phyloP scores from a whole-genome alignment of 805 yeast species.

The Hanseniaspora nectarophila region DNA sequence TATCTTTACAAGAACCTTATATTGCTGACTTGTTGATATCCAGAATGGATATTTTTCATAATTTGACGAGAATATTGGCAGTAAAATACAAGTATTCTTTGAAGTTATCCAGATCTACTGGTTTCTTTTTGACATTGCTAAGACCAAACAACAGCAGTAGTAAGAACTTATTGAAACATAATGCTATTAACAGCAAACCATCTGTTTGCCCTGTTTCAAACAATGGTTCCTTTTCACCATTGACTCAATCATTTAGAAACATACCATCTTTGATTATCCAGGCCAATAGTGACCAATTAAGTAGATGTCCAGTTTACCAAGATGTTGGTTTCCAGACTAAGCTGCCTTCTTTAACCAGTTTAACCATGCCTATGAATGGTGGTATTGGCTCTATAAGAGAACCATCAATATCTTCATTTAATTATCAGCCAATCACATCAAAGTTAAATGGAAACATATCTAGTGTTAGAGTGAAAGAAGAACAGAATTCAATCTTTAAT shows the following conservation, averaged over 20 bases:
- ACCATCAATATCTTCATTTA: slow-evolving; percentile 1
- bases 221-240: slow-evolving; percentile 22
- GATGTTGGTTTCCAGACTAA: slow-evolving; percentile 27
- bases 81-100: slow-evolving; percentile 54
- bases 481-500: background rate
- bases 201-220: slow-evolving; percentile 16
- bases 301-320: slow-evolving; percentile 30
- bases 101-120: slow-evolving; percentile 50
- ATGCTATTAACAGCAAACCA: slow-evolving; percentile 7
- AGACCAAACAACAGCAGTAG: slow-evolving; percentile 25
- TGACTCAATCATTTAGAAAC: slow-evolving; percentile 25
- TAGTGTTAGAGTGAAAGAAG: slow-evolving; percentile 2
- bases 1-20: slow-evolving; percentile 20
- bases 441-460: slow-evolving; percentile 6
- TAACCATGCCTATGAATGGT: background rate
- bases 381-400: background rate
- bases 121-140: slow-evolving; percentile 32
- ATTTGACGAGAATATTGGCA: slow-evolving; percentile 37
- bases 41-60: slow-evolving; percentile 35
- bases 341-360: background rate
- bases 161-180: slow-evolving; percentile 6
- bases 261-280: slow-evolving; percentile 27
- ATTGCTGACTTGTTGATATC: slow-evolving; percentile 30
- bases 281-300: slow-evolving; percentile 26
- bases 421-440: slow-evolving; percentile 14